A percentile compares a stretch with the other conserved stretches of the same genome.
phyloP scores from a whole-genome alignment of 352 stramenopile genomes.

The Phytopythium helicoides region DNA sequence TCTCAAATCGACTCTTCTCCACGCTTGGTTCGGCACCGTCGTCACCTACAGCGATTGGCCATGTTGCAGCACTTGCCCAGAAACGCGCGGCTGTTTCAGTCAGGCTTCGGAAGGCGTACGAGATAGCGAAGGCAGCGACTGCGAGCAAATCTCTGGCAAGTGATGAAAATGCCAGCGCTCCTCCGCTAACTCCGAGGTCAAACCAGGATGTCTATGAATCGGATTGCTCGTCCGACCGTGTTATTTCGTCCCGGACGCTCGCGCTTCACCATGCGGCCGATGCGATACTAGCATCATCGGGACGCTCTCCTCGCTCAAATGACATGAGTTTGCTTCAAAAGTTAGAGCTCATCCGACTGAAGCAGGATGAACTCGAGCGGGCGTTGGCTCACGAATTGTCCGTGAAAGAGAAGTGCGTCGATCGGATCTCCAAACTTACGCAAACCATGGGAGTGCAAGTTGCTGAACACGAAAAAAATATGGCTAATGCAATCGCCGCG shows the following conservation, averaged over 20 bases:
- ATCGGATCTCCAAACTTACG: conserved; percentile 64
- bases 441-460: conserved; percentile 69
- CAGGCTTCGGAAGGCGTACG: conserved; percentile 47
- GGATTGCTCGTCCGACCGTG: not conserved
- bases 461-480: conserved; percentile 56
- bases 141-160: not conserved
- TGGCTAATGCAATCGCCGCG: conserved; percentile 36
- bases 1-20: not conserved
- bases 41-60: conserved; percentile 2
- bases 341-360: conserved; percentile 29
- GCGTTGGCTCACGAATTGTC: conserved; percentile 38
- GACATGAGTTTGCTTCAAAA: conserved; percentile 45
- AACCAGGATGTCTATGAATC: not conserved
- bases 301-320: not conserved
- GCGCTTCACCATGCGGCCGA: conserved; percentile 29
- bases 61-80: conserved; percentile 10
- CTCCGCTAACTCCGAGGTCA: not conserved
- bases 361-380: conserved; percentile 32
- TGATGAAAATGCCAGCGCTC: not conserved
- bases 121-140: conserved; percentile 41
- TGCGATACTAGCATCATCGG: conserved; percentile 22
- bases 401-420: conserved; percentile 70
- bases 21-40: not conserved
- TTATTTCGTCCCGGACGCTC: not conserved
- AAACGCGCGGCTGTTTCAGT: conserved; percentile 34